These are phyloP conservation scores for Garcia nutans DNA, from an alignment of 345 rosid genomes.

Conservation along the genomic window DNA sequence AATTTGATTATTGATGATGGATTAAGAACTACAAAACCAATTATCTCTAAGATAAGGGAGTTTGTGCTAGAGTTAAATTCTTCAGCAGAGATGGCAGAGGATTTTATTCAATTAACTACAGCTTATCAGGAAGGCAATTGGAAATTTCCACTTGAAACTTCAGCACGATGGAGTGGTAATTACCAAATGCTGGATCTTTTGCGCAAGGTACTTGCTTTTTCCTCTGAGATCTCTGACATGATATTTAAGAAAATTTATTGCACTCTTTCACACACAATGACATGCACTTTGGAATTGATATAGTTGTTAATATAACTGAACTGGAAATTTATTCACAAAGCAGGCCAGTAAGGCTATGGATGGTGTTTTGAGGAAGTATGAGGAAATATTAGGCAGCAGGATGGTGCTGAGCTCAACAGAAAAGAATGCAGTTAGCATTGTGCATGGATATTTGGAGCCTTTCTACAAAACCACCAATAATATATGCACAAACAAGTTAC, in stretches of 20 bases:
- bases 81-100: slow-evolving; percentile 58
- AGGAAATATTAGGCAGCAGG: slow-evolving; percentile 51
- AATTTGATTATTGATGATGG: slow-evolving; percentile 79
- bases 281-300: not conserved
- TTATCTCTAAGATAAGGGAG: slow-evolving; percentile 72
- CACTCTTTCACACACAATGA: not conserved
- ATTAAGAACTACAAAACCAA: slow-evolving; percentile 64
- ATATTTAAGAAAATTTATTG: not conserved
- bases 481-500: slow-evolving; percentile 71
- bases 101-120: slow-evolving; percentile 59
- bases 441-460: slow-evolving; percentile 76
- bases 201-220: slow-evolving; percentile 51
- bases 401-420: slow-evolving; percentile 57
- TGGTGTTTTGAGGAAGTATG: slow-evolving; percentile 68
- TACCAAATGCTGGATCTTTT: slow-evolving; percentile 88
- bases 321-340: slow-evolving; percentile 18
- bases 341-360: slow-evolving; percentile 88
- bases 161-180: slow-evolving; percentile 84
- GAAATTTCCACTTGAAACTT: slow-evolving; percentile 81
- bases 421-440: slow-evolving; percentile 55
- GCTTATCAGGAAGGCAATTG: slow-evolving; percentile 86
- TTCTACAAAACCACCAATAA: slow-evolving; percentile 76
- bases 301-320: slow-evolving; percentile 13
- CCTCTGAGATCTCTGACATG: slow-evolving; percentile 4
- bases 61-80: slow-evolving; percentile 70